Base-by-base conservation (phyloP, 495 filamentous ascomycete genomes). In the Podospora comata region DNA sequence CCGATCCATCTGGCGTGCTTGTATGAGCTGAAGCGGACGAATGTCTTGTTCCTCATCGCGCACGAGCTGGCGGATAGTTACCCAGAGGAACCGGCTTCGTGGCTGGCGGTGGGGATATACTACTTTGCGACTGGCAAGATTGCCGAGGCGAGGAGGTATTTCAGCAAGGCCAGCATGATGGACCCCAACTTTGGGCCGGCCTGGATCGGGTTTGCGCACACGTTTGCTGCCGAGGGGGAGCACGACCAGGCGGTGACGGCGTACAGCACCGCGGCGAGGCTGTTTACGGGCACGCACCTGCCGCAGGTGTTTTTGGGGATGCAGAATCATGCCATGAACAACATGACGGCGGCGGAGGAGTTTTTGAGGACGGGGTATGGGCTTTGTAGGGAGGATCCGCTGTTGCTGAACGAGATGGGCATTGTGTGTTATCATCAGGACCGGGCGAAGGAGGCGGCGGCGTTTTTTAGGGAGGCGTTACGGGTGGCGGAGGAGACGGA, bases 121-220 rank as follows among this genome's bases (percentile, higher is more conserved):
- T 99, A 99, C 75, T 87, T 99, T 55, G 84, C 88, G 4, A 97
- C 92, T 48, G 85, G 88, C 53, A 95, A 93, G 68, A 91, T 99
- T 64, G 90, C 94, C 19, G 95, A 99, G 78, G 93, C 95, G 4
- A 89, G 95, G 1, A 89, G 93, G 16, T 98, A 92, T 81, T 99
- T 99, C 79, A 94, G 91, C 68, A 99, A 99, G 83, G 91, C 95
- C 15, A 93, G 90, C 70, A 90, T 97, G 85, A 91, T 99, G 86
- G 93, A 99, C 75, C 92, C 95, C 32, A 95, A 98, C 80, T 98
- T 96, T 72, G 96, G 95, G 5, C 92, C 96, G 5, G 95, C 95
- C 54, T 99, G 95, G 95, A 98, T 99, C 68, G 95, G 95, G 9
- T 99, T 99, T 79, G 95, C 95, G 26, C 95, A 99, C 81, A 99